A percentile compares a stretch with the other conserved stretches of the same genome.
These are phyloP conservation scores for Pestalotiopsis sp. DNA, from an alignment of 2,329 filamentous ascomycete species.

Conservation along the genomic window DNA sequence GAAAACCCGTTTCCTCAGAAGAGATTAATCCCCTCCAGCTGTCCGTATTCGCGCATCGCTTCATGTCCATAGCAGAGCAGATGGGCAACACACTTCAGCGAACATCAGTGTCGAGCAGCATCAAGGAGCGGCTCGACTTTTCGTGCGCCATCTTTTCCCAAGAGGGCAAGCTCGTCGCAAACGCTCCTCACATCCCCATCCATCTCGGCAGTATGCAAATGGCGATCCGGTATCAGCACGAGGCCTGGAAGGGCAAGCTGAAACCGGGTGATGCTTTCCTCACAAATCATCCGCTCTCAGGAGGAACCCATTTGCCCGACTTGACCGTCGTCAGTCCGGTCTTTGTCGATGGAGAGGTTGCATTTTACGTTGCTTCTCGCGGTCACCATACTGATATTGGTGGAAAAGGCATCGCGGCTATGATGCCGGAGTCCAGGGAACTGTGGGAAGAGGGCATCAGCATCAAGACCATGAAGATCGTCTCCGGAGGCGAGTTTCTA, in stretches of 20 bases:
- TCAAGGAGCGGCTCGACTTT: slow-evolving; percentile 80
- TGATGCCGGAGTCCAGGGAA: slow-evolving; percentile 43
- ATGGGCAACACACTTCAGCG: slow-evolving; percentile 80
- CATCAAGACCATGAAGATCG: slow-evolving; percentile 39
- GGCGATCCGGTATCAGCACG: slow-evolving; percentile 67
- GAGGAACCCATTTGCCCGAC: slow-evolving; percentile 23
- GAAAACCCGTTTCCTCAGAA: slow-evolving; percentile 44
- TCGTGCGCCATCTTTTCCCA: slow-evolving; percentile 79
- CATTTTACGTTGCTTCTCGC: slow-evolving; percentile 21
- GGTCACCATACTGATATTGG: slow-evolving; percentile 23
- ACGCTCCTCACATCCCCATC: slow-evolving; percentile 74
- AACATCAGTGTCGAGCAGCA: slow-evolving; percentile 76
- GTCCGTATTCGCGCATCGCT: slow-evolving; percentile 77
- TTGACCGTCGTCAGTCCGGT: slow-evolving; percentile 23
- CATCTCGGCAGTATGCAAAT: slow-evolving; percentile 78
- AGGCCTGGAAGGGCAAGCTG: slow-evolving; percentile 71
- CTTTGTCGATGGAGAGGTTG: slow-evolving; percentile 19
- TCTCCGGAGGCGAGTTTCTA: slow-evolving; percentile 36
- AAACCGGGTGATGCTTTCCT: slow-evolving; percentile 76
- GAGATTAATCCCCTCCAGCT: slow-evolving; percentile 70
- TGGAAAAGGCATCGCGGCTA: slow-evolving; percentile 51
- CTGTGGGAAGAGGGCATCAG: slow-evolving; percentile 46
- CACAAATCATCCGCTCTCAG: slow-evolving; percentile 55
- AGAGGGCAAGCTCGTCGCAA: slow-evolving; percentile 72
- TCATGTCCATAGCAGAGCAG: slow-evolving; percentile 84